Conservation (phyloP, 2,329 filamentous ascomycete species). For the Chaetomiaceae sp. region DNA sequence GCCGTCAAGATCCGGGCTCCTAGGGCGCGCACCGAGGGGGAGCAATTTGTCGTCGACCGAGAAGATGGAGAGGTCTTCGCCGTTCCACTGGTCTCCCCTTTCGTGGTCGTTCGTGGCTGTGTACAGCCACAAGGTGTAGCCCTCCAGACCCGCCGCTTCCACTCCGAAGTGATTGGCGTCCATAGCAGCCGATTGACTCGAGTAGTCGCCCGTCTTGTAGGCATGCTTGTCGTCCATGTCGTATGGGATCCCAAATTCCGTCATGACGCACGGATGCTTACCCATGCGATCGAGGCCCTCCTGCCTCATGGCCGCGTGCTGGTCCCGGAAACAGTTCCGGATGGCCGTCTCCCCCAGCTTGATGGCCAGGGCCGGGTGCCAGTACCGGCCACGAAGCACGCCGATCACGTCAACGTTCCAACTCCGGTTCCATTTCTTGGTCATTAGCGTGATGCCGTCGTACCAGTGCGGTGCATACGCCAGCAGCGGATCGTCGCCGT, state of each 20-base stretch:
- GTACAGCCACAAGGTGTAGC: slow-evolving; percentile 89
- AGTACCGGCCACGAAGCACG: slow-evolving; percentile 81
- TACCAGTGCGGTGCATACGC: slow-evolving; percentile 95
- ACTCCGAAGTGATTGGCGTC: slow-evolving; percentile 94
- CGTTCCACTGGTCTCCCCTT: slow-evolving; percentile 94
- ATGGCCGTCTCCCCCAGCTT: slow-evolving; percentile 92
- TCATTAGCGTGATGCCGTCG: slow-evolving; percentile 93
- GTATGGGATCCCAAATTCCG: slow-evolving; percentile 95
- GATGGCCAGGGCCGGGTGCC: slow-evolving; percentile 84
- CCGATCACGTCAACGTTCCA: slow-evolving; percentile 98
- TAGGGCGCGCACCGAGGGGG: slow-evolving; percentile 47
- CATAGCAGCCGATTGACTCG: slow-evolving; percentile 84
- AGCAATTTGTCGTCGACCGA: slow-evolving; percentile 73
- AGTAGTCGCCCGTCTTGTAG: slow-evolving; percentile 93
- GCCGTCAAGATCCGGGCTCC: slow-evolving; percentile 34
- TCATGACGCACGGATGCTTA: slow-evolving; percentile 81
- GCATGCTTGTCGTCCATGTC: slow-evolving; percentile 98
- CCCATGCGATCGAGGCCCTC: slow-evolving; percentile 89
- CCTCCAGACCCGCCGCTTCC: slow-evolving; percentile 77
- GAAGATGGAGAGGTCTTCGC: slow-evolving; percentile 89
- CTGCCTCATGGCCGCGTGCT: slow-evolving; percentile 74
- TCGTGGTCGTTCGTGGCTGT: slow-evolving; percentile 76
- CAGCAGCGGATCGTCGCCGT: slow-evolving; percentile 80
- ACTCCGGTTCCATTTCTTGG: slow-evolving; percentile 95
- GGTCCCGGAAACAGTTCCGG: slow-evolving; percentile 85